Conservation (phyloP, 1,139 yeast species). For the Candida neerlandica region DNA sequence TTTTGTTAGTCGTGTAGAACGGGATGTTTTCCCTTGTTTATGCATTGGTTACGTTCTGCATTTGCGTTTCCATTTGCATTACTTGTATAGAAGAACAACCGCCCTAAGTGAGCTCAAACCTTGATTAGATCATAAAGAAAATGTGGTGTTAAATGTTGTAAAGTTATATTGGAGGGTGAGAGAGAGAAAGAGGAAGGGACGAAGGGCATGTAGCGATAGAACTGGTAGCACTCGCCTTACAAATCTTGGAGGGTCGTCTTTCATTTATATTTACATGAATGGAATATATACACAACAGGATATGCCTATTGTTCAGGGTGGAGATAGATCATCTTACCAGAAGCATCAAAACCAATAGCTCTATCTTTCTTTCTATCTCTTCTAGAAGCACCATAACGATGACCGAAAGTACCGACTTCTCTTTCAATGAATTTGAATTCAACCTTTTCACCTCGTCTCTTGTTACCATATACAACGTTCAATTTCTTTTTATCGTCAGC, state of each 20-base stretch:
- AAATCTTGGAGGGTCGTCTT: too few relatives aligned
- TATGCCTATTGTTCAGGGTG: slow-evolving; percentile 11
- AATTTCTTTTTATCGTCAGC: slow-evolving; percentile 20
- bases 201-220: too few relatives aligned
- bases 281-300: slow-evolving; percentile 5
- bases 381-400: slow-evolving; percentile 86
- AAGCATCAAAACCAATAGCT: slow-evolving; percentile 70
- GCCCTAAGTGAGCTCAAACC: too few relatives aligned
- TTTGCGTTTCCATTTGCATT: too few relatives aligned
- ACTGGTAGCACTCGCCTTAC: neutral
- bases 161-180: too few relatives aligned
- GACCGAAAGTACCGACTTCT: slow-evolving; percentile 82
- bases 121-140: too few relatives aligned
- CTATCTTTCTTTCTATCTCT: slow-evolving; percentile 90
- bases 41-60: too few relatives aligned
- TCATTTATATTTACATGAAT: neutral
- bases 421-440: slow-evolving; percentile 76
- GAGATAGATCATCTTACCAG: slow-evolving; percentile 60
- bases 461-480: slow-evolving; percentile 50
- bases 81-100: too few relatives aligned
- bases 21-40: neutral
- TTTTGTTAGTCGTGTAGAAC: neutral
- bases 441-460: slow-evolving; percentile 58
- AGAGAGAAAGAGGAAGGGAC: too few relatives aligned
- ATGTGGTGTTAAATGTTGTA: too few relatives aligned